Conservation (phyloP, 768 basidiomycete genomes). For the Tricholomella constricta region DNA sequence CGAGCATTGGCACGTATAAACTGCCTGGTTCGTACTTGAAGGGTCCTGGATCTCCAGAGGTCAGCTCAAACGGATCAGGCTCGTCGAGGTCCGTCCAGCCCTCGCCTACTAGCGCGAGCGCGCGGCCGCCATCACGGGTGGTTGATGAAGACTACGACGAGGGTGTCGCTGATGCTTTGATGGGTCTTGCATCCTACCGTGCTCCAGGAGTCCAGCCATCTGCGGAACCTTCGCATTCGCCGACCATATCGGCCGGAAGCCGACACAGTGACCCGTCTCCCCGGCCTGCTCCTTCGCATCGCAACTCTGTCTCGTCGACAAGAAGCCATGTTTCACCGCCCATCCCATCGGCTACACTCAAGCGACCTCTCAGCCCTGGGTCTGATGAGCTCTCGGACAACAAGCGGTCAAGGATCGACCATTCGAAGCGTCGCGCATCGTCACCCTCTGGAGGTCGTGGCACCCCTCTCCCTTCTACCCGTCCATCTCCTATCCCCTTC, state of each 20-base stretch:
- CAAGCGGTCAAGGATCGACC: slow-evolving; percentile 68
- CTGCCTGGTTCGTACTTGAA: slow-evolving; percentile 36
- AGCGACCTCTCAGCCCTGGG: slow-evolving; percentile 70
- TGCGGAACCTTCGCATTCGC: slow-evolving; percentile 51
- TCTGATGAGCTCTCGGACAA: slow-evolving; percentile 52
- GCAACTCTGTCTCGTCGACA: slow-evolving; percentile 68
- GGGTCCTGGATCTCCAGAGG: slow-evolving; percentile 56
- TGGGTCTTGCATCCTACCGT: slow-evolving; percentile 60
- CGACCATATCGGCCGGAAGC: slow-evolving; percentile 59
- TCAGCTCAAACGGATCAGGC: slow-evolving; percentile 66
- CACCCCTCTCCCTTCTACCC: slow-evolving; percentile 60
- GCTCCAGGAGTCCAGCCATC: slow-evolving; percentile 31
- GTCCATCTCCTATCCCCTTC: slow-evolving; percentile 75
- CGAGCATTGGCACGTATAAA: slow-evolving; percentile 28
- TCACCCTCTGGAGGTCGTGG: slow-evolving; percentile 52
- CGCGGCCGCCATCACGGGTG: slow-evolving; percentile 61
- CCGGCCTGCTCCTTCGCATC: slow-evolving; percentile 53
- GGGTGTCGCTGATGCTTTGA: slow-evolving; percentile 78
- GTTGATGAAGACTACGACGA: slow-evolving; percentile 96
- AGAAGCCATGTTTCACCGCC: slow-evolving; percentile 68
- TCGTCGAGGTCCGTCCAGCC: slow-evolving; percentile 71
- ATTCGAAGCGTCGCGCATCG: slow-evolving; percentile 49
- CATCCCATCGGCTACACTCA: slow-evolving; percentile 46
- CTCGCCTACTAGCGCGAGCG: slow-evolving; percentile 64
- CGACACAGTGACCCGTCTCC: slow-evolving; percentile 52